phyloP scores from a whole-genome alignment of 140 eudicot genomes.

The Flaveria floridana region DNA sequence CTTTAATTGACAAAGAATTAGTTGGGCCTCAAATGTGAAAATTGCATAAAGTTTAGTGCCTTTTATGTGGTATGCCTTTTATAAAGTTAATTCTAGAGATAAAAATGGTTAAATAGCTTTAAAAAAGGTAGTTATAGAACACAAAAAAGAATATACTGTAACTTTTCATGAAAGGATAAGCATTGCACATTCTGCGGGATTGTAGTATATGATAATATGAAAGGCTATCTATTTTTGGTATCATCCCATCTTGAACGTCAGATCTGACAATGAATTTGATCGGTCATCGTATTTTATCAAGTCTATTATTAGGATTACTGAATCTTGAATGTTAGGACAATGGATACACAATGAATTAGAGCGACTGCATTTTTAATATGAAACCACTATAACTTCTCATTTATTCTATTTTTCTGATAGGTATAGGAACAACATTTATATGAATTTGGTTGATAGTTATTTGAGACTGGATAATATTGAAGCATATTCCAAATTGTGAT shows the following conservation, averaged over 20 bases:
- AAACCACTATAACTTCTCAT: background rate
- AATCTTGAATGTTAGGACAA: background rate
- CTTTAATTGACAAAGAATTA: background rate
- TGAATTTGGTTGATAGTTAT: conserved; percentile 6
- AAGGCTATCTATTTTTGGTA: conserved; percentile 6
- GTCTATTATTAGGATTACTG: background rate
- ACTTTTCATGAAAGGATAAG: background rate
- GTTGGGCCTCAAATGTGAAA: background rate
- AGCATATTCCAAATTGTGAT: background rate
- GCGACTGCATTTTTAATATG: background rate
- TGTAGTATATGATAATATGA: background rate
- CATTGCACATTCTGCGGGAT: background rate
- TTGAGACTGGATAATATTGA: background rate
- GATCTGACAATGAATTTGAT: conserved; percentile 11
- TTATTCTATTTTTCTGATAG: background rate
- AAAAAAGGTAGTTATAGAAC: background rate
- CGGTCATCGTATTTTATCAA: background rate
- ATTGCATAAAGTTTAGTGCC: background rate
- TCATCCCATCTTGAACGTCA: background rate
- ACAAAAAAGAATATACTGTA: conserved; percentile 2
- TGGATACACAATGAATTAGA: conserved; percentile 6
- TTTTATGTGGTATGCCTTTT: background rate
- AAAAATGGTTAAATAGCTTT: background rate
- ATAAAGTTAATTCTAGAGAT: background rate
- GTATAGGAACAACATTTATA: background rate